Evolutionary conservation across 169 alveolate genomes (phyloP).

Genomic region (Toxoplasma gondii): DNA sequence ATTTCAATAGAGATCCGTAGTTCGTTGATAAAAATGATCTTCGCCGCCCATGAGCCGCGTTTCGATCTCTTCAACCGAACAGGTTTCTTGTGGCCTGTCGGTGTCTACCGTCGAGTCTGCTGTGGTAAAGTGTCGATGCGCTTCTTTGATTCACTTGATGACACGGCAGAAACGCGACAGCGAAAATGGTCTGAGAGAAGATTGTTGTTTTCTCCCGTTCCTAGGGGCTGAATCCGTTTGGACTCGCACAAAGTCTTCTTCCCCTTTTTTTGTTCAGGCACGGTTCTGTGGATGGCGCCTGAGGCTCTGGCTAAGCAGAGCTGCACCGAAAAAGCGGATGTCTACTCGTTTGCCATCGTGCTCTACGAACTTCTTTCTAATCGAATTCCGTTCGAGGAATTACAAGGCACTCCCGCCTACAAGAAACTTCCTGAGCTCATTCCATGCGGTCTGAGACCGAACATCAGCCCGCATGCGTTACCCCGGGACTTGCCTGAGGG

Average conservation of each 20-base stretch:
- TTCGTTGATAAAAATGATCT: too few relatives aligned
- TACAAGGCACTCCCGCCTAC: conserved; percentile 25
- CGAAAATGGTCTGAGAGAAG: too few relatives aligned
- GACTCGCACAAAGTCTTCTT: neutral
- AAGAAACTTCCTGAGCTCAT: conserved; percentile 1
- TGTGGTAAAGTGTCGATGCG: too few relatives aligned
- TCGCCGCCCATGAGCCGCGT: too few relatives aligned
- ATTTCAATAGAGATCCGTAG: too few relatives aligned
- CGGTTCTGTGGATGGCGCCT: conserved; percentile 93
- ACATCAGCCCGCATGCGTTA: conserved; percentile 67
- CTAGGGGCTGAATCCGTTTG: too few relatives aligned
- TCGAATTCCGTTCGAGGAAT: conserved; percentile 82
- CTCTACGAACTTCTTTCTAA: conserved; percentile 85
- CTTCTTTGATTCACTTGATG: too few relatives aligned
- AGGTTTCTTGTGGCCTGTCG: too few relatives aligned
- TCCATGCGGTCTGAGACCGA: conserved; percentile 65
- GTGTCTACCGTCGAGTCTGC: too few relatives aligned
- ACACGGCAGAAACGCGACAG: too few relatives aligned
- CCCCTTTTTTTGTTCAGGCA: conserved; percentile 72
- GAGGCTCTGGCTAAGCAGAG: conserved; percentile 76
- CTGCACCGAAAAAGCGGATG: conserved; percentile 70
- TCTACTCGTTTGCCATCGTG: conserved; percentile 87
- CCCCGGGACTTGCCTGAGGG: conserved; percentile 51
- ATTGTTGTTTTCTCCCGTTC: too few relatives aligned
- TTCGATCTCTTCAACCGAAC: too few relatives aligned